Evolutionary conservation across 305 asterid species (phyloP).

Genomic region (Solanum hybrid): DNA sequence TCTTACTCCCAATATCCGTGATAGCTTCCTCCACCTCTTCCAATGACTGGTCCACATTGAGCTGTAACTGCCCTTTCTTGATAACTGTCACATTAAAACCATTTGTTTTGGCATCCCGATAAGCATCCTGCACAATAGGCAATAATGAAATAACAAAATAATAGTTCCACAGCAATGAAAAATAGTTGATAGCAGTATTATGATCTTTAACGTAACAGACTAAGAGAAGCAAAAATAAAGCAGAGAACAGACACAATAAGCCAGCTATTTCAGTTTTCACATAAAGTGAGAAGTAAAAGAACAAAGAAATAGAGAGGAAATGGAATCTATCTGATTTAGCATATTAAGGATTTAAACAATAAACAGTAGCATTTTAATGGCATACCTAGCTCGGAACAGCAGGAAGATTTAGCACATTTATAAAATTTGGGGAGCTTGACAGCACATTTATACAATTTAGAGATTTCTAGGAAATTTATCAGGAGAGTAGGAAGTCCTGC

Average conservation of each 20-base stretch:
- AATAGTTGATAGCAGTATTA: not conserved
- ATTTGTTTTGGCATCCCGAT: slow-evolving; percentile 74
- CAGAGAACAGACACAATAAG: not conserved
- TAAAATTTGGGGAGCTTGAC: not conserved
- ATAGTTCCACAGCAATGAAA: not conserved
- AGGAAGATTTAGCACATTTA: not conserved
- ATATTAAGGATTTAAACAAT: not conserved
- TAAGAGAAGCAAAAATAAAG: not conserved
- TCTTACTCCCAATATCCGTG: slow-evolving; percentile 69
- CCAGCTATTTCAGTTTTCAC: not conserved
- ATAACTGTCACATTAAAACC: slow-evolving; percentile 85
- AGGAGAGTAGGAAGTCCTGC: not conserved
- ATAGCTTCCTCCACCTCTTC: slow-evolving; percentile 89
- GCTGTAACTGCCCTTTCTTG: slow-evolving; percentile 69
- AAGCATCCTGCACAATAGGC: slow-evolving; percentile 59
- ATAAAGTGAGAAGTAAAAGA: not conserved
- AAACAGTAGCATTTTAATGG: not conserved
- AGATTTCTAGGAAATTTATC: not conserved
- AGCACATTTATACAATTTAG: not conserved
- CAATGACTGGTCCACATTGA: slow-evolving; percentile 71
- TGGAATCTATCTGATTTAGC: not conserved
- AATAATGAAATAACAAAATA: not conserved
- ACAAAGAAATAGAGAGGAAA: not conserved
- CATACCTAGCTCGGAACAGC: not conserved
- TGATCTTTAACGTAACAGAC: not conserved